Conservation (phyloP, 2,329 filamentous ascomycete species). For the Verticillium alfalfae region DNA sequence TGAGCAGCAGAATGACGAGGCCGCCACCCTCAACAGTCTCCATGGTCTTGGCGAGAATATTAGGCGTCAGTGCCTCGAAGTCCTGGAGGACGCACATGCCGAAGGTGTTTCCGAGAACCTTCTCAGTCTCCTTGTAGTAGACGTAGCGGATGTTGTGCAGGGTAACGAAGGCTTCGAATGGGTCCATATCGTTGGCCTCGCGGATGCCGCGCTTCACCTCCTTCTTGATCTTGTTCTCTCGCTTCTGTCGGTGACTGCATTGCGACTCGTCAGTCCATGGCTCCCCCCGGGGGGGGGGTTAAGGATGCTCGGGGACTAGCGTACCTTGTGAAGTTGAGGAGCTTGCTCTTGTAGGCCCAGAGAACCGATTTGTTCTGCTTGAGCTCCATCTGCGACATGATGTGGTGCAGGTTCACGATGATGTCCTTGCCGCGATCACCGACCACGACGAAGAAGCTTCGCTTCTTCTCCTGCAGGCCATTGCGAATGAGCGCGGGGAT, state of each 20-base stretch:
- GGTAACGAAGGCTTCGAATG: constrained; percentile 95
- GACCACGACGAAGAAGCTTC: constrained; percentile 96
- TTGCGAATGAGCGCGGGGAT: constrained; percentile 89
- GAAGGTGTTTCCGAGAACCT: constrained; percentile 96
- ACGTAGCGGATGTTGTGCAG: constrained; percentile 97
- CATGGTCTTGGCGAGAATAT: constrained; percentile 86
- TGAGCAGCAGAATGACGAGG: constrained; percentile 81
- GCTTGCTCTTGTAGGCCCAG: constrained; percentile 98
- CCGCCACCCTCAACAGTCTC: constrained; percentile 98
- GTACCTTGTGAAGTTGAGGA: constrained; percentile 81
- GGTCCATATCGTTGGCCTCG: constrained; percentile 87
- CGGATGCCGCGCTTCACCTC: constrained; percentile 93
- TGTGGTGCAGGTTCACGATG: constrained; percentile 88
- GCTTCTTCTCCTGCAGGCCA: constrained; percentile 91
- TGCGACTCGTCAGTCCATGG: constrained; percentile 3
- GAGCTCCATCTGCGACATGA: constrained; percentile 83
- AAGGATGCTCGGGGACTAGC: constrained; percentile 3
- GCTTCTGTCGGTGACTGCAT: constrained; percentile 88
- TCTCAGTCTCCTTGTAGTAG: constrained; percentile 99
- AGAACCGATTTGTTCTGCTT: constrained; percentile 89
- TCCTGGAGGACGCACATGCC: constrained; percentile 98
- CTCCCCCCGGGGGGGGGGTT: too few relatives aligned
- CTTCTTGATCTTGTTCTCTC: constrained; percentile 96
- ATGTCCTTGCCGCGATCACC: constrained; percentile 89
- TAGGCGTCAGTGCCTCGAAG: constrained; percentile 97